phyloP scores from a whole-genome alignment of 148 eudicot species.

The Rhododendron ferrugineum region DNA sequence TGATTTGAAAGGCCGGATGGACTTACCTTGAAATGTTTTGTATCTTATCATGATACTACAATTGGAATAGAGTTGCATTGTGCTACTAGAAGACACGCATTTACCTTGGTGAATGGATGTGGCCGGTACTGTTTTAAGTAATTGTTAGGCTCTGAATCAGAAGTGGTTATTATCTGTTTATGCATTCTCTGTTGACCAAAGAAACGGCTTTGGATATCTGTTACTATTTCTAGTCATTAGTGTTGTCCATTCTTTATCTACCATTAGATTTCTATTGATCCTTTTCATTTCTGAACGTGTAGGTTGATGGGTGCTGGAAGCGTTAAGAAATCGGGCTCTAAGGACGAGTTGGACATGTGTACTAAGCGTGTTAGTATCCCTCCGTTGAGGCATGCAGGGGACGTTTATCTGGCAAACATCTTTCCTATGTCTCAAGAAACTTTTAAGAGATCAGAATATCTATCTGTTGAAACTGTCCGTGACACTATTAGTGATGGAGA shows the following conservation, averaged over 20 bases:
- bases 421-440: not conserved
- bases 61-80: too few relatives aligned
- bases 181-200: not conserved
- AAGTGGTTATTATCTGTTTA: too few relatives aligned
- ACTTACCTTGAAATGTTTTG: too few relatives aligned
- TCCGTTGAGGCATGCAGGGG: conserved; percentile 1
- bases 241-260: not conserved
- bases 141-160: too few relatives aligned
- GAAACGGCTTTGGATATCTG: not conserved
- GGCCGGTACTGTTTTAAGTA: too few relatives aligned
- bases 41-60: too few relatives aligned
- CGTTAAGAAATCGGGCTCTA: not conserved
- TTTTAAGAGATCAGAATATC: not conserved
- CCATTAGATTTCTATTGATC: not conserved
- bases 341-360: not conserved
- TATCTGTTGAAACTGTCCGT: not conserved
- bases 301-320: not conserved
- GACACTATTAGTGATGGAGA: not conserved
- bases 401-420: not conserved
- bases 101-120: too few relatives aligned
- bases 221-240: not conserved
- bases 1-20: too few relatives aligned
- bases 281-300: not conserved
- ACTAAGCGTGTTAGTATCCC: not conserved
- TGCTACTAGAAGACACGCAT: too few relatives aligned